phyloP scores from a whole-genome alignment of 2,329 filamentous ascomycete species.

The Fusarium xyrophilum region DNA sequence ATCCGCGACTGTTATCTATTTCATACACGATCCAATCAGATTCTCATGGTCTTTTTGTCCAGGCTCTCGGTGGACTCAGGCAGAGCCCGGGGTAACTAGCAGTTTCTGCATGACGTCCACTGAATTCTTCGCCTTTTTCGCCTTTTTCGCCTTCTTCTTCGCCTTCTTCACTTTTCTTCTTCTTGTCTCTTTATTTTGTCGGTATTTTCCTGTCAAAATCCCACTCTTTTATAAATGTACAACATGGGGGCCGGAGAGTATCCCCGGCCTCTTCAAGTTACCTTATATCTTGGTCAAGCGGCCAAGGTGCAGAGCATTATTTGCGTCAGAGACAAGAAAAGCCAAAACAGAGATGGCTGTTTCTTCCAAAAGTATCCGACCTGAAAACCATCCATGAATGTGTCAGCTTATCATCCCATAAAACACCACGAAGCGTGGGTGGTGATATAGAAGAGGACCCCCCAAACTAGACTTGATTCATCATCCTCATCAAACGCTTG shows the following conservation, averaged over 20 bases:
- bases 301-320: background rate
- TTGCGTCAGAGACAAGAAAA: background rate
- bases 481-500: background rate
- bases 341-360: background rate
- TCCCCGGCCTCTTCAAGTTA: background rate
- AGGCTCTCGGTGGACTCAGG: conserved; percentile 2
- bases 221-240: background rate
- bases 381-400: background rate
- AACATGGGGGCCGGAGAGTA: background rate
- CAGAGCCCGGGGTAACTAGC: conserved; percentile 16
- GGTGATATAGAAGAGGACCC: conserved; percentile 12
- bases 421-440: conserved; percentile 13
- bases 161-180: background rate
- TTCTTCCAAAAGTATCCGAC: background rate
- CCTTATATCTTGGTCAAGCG: background rate
- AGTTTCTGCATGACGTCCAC: conserved; percentile 27
- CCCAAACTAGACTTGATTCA: background rate
- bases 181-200: conserved; percentile 2
- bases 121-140: background rate
- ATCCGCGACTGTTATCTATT: background rate
- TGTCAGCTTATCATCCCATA: conserved; percentile 11
- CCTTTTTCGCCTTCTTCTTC: too few relatives aligned
- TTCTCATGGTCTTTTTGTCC: background rate
- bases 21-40: conserved; percentile 13
- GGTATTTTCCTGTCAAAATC: background rate